Conservation (phyloP, 176 grass and related monocot genomes). For the Lolium perenne region DNA sequence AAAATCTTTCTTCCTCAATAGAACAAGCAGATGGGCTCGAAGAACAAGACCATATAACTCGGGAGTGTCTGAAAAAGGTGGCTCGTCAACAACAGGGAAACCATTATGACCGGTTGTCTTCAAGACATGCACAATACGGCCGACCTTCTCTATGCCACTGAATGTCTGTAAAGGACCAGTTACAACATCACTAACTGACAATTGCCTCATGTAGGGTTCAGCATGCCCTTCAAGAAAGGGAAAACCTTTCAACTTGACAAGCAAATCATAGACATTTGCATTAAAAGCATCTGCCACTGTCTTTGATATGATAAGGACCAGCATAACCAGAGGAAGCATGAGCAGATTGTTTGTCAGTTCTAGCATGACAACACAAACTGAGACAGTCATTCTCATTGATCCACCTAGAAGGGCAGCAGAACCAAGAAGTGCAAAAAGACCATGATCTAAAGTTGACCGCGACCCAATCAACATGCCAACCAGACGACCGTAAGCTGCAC, state of each 20-base stretch:
- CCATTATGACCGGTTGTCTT: slow-evolving; percentile 85
- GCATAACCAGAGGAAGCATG: slow-evolving; percentile 91
- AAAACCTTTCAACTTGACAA: slow-evolving; percentile 91
- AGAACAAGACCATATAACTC: slow-evolving; percentile 80
- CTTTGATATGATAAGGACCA: slow-evolving; percentile 93
- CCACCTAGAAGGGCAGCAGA: slow-evolving; percentile 92
- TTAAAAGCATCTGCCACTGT: slow-evolving; percentile 88
- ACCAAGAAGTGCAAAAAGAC: slow-evolving; percentile 91
- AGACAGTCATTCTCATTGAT: slow-evolving; percentile 95
- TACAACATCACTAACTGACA: slow-evolving; percentile 91
- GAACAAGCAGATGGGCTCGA: slow-evolving; percentile 77
- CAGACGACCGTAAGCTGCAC: slow-evolving; percentile 84
- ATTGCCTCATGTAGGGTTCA: slow-evolving; percentile 93
- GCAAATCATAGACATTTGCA: slow-evolving; percentile 79
- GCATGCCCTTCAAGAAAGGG: slow-evolving; percentile 90
- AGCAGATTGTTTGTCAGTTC: slow-evolving; percentile 92
- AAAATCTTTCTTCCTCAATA: slow-evolving; percentile 87
- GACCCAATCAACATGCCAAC: slow-evolving; percentile 80
- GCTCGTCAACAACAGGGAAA: slow-evolving; percentile 86
- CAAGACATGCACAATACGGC: slow-evolving; percentile 79
- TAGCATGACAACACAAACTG: slow-evolving; percentile 84
- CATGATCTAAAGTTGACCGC: slow-evolving; percentile 74
- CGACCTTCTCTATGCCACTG: slow-evolving; percentile 81
- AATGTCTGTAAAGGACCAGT: slow-evolving; percentile 78
- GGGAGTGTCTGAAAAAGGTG: slow-evolving; percentile 70